Base-by-base conservation (phyloP, 148 eudicot species). In the Rhododendron ferrugineum region DNA sequence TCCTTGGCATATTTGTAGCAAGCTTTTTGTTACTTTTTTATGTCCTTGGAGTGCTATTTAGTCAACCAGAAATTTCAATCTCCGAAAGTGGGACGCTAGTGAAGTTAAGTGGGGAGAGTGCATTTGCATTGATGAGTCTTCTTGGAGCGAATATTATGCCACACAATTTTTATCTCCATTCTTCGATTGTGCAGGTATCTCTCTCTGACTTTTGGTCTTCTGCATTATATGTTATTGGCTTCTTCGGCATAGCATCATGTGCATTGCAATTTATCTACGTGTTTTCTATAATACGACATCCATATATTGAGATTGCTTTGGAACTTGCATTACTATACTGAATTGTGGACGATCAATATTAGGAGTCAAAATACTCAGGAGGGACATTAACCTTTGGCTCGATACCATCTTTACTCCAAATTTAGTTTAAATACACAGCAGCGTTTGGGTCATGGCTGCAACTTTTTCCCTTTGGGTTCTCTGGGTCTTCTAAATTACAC, bases 131-230 rank as follows among this genome's bases (percentile, higher is more conserved):
- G 90, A 97, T 97, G 99, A 90, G 96, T 90, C 94, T 97, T 84
- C 98, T 97, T 83, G 98, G 99, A 85, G 95, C 98, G 58, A 94
- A 77, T 90, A 87, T 95, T 73, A 95, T 95, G 95, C 99, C 98
- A 84, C 98, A 95, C 89, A 95, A 95, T 84, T 93, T 97, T 88
- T 97, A 93, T 91, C 96, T 94, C 80, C 95, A 95, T 89, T 97
- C 99, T 87, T 94, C 98, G 86, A 84, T 97, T 88, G 95, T 95
- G 23, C 98, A 95, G 98, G 99, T 88, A 37, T 78, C 56, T 77
- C 81, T 40, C 62, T 86, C 15, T 84, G 86, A 84, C 54, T 82
- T 50, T 82, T 36, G n/a, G 40, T 40, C 42, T 79, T 47, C 42
- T 26, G 81, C 58, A 26, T 46, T 47, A 28, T 46, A n/a, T 26